Percentiles rank a stretch among this genome's conserved stretches.
These are phyloP conservation scores for Meira nashicola DNA, from an alignment of 1,284 basidiomycete genomes.

Conservation along the genomic window DNA sequence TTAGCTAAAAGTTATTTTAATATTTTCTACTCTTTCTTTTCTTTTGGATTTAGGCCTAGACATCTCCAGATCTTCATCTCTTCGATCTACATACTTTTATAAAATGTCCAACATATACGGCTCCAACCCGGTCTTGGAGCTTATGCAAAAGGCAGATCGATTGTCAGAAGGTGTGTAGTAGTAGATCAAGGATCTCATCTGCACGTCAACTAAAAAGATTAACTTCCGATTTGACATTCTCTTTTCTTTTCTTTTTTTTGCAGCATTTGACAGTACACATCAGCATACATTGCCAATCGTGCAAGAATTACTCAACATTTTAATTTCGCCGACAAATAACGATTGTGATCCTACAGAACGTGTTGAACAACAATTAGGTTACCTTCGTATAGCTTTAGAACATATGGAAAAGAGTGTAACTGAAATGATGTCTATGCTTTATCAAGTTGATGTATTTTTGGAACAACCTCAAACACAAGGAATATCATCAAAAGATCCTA, in stretches of 20 bases:
- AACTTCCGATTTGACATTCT: not conserved
- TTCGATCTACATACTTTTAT: too few species aligned
- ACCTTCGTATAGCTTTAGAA: constrained; percentile 16
- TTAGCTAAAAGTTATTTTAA: too few species aligned
- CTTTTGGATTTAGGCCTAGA: too few species aligned
- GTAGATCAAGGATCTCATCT: constrained; percentile 7
- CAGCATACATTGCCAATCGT: not conserved
- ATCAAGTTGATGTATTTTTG: constrained; percentile 32
- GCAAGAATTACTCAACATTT: not conserved
- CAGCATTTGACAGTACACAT: constrained; percentile 7
- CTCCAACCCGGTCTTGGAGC: constrained; percentile 20
- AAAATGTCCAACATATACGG: not conserved
- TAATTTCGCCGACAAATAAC: not conserved
- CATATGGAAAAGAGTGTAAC: constrained; percentile 18
- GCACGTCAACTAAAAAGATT: constrained; percentile 1
- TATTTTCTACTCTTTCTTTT: too few species aligned
- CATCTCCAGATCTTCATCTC: too few species aligned
- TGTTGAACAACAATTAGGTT: constrained; percentile 12
- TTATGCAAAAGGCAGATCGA: constrained; percentile 23
- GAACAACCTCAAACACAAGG: constrained; percentile 14
- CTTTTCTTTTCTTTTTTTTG: not conserved
- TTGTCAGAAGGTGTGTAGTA: constrained; percentile 21
- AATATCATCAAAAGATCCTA: constrained; percentile 28
- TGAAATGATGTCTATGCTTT: constrained; percentile 27
- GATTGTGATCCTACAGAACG: not conserved